Evolutionary conservation across 257 asterid genomes (phyloP).

Genomic region (Solanum paucissectum): DNA sequence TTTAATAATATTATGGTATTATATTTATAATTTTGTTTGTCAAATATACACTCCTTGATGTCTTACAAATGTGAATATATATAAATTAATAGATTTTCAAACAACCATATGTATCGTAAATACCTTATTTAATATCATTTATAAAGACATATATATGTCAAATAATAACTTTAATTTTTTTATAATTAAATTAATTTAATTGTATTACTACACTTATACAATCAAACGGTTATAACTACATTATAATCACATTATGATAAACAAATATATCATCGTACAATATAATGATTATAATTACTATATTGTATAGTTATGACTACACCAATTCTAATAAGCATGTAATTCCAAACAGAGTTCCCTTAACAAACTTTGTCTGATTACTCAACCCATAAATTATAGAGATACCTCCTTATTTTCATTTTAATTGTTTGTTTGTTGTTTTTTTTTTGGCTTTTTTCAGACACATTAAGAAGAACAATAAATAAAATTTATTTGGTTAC

Average conservation of each 20-base stretch:
- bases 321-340: background rate
- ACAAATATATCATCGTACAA: background rate
- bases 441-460: background rate
- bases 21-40: too few species aligned
- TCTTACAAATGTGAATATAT: too few species aligned
- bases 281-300: background rate
- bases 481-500: background rate
- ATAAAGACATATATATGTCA: too few species aligned
- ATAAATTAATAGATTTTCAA: too few species aligned
- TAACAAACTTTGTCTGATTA: background rate
- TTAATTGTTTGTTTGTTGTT: too few species aligned
- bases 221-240: background rate
- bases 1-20: too few species aligned
- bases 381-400: background rate
- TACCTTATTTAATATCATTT: too few species aligned
- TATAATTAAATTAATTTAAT: too few species aligned
- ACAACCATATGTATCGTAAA: background rate
- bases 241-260: too few species aligned
- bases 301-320: background rate
- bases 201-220: background rate
- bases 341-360: background rate
- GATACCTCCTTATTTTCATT: background rate
- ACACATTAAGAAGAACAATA: background rate
- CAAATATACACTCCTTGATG: background rate
- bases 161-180: background rate